These are phyloP conservation scores for Penicillium janthinellum DNA, from an alignment of 2,329 filamentous ascomycete genomes.

Conservation along the genomic window DNA sequence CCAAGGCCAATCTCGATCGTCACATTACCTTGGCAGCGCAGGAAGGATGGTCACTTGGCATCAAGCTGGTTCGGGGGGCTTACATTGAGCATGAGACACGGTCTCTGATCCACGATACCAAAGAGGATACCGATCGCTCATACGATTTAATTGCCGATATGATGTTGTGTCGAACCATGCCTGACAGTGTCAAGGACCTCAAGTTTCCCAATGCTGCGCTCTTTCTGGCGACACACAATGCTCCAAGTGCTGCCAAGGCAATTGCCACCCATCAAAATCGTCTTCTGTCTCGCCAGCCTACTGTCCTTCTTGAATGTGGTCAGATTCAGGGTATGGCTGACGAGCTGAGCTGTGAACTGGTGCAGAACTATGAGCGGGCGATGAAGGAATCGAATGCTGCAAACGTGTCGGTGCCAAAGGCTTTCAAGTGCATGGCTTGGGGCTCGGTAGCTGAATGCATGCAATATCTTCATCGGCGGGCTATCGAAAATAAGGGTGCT, in stretches of 20 bases:
- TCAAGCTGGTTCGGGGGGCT: constrained; percentile 51
- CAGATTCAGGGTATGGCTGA: constrained; percentile 92
- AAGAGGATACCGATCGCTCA: constrained; percentile 42
- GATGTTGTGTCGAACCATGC: constrained; percentile 47
- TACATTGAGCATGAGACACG: constrained; percentile 47
- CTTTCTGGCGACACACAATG: constrained; percentile 58
- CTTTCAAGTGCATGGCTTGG: constrained; percentile 59
- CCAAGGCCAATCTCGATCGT: constrained; percentile 41
- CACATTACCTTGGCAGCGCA: constrained; percentile 42
- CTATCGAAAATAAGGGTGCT: constrained; percentile 72
- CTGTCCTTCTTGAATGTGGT: constrained; percentile 58
- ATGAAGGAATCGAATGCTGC: constrained; percentile 26
- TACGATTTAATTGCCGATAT: constrained; percentile 55
- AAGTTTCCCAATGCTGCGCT: constrained; percentile 43
- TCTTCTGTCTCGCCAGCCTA: constrained; percentile 42
- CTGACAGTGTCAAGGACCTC: constrained; percentile 30
- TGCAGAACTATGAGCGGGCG: constrained; percentile 34
- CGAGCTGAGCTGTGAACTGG: constrained; percentile 66
- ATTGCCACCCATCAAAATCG: constrained; percentile 39
- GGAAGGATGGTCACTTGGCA: constrained; percentile 45
- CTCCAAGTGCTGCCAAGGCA: constrained; percentile 48
- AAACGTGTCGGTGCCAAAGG: constrained; percentile 41
- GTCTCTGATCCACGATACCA: constrained; percentile 40
- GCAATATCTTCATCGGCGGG: constrained; percentile 59
- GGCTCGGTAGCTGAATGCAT: constrained; percentile 56